Evolutionary conservation across 176 grass and related monocot genomes (phyloP).

Genomic region (Phoenix roebelenii): DNA sequence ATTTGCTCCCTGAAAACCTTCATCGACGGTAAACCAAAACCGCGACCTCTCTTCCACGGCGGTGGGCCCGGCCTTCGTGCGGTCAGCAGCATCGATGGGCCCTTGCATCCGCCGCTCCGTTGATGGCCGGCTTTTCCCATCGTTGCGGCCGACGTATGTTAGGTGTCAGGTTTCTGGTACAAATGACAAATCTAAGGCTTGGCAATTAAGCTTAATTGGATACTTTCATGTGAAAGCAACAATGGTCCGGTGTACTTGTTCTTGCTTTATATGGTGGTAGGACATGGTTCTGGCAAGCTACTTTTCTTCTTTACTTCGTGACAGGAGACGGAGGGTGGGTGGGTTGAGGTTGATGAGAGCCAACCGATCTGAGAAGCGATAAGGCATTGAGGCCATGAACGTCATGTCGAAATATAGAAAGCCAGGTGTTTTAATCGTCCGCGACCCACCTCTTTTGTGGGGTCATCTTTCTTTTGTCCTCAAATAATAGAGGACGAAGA

Average conservation of each 20-base stretch:
- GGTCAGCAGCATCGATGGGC: too few species aligned
- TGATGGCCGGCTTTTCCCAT: background rate
- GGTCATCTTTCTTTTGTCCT: too few species aligned
- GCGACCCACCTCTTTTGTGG: too few species aligned
- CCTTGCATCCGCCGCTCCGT: background rate
- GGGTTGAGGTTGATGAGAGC: background rate
- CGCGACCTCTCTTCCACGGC: background rate
- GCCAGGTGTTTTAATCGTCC: too few species aligned
- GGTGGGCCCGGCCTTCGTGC: background rate
- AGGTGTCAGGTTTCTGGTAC: background rate
- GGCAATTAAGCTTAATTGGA: background rate
- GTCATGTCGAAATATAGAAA: too few species aligned
- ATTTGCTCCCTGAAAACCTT: slow-evolving; percentile 14
- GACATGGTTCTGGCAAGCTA: slow-evolving; percentile 8
- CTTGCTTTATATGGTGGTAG: slow-evolving; percentile 23
- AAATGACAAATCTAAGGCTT: too few species aligned
- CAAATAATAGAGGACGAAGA: too few species aligned
- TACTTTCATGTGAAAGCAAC: background rate
- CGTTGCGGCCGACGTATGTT: background rate
- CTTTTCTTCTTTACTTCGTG: slow-evolving; percentile 14
- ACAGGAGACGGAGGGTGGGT: background rate
- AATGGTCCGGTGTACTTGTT: slow-evolving; percentile 32
- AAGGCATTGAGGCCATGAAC: too few species aligned
- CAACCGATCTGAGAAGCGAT: too few species aligned
- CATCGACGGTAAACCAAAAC: slow-evolving; percentile 14